Evolutionary conservation across 1,284 basidiomycete species (phyloP).

Genomic region (Malassezia nana): DNA sequence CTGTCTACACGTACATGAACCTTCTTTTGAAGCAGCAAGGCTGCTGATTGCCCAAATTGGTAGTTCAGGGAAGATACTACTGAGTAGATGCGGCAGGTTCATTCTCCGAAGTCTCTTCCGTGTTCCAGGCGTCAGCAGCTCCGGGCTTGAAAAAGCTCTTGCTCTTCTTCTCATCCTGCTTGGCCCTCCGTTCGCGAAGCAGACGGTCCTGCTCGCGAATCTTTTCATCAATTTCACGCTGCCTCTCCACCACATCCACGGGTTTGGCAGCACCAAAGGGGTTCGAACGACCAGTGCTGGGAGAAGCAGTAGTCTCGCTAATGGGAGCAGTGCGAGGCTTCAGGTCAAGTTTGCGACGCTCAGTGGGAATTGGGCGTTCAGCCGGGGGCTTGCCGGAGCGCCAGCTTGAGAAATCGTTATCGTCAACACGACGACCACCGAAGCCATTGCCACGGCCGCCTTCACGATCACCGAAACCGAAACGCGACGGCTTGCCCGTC

Average conservation of each 20-base stretch:
- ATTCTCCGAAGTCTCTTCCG: neutral
- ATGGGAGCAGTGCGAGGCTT: constrained; percentile 54
- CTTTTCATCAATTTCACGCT: constrained; percentile 61
- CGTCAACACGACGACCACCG: constrained; percentile 4
- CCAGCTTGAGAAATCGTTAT: constrained; percentile 27
- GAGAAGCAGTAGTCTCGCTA: constrained; percentile 60
- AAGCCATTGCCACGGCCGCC: constrained; percentile 16
- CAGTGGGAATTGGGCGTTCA: constrained; percentile 19
- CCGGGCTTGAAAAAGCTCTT: constrained; percentile 7
- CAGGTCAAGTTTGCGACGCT: constrained; percentile 45
- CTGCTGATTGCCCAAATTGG: neutral
- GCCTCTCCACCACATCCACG: constrained; percentile 68
- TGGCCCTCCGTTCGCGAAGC: constrained; percentile 29
- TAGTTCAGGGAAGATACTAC: neutral
- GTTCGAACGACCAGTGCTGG: constrained; percentile 57
- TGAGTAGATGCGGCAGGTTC: neutral
- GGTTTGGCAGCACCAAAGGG: constrained; percentile 88
- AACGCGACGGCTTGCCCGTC: constrained; percentile 23
- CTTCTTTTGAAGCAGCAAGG: neutral
- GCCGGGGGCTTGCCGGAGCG: constrained; percentile 22
- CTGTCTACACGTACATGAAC: neutral
- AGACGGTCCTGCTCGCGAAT: constrained; percentile 33
- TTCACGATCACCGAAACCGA: constrained; percentile 29
- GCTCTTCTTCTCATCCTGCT: constrained; percentile 32
- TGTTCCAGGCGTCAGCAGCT: constrained; percentile 2